A percentile compares a stretch with the other conserved stretches of the same genome.
Evolutionary conservation across 805 yeast species (phyloP).

Genomic region (Kodamaea hsintzibuensis): DNA sequence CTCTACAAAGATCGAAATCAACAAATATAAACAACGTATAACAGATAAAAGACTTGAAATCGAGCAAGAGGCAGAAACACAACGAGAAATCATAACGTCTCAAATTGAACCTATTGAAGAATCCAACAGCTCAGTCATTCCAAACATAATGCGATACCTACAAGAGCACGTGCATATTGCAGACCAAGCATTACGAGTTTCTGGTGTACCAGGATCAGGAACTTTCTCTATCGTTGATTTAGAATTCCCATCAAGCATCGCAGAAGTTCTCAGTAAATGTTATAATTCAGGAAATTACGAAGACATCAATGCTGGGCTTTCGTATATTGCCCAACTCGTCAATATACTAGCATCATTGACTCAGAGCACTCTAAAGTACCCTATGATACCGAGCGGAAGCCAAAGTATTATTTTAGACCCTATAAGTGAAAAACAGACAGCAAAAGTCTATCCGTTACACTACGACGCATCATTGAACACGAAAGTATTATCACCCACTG

Average conservation of each 20-base stretch:
- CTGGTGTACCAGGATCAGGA: slow-evolving; percentile 16
- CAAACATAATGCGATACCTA: slow-evolving; percentile 10
- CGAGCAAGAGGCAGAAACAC: slow-evolving; percentile 17
- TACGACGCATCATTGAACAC: slow-evolving; percentile 24
- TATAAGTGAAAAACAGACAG: slow-evolving; percentile 4
- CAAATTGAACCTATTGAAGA: slow-evolving; percentile 32
- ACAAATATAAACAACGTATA: slow-evolving; percentile 16
- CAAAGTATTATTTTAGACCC: slow-evolving; percentile 26
- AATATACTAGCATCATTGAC: slow-evolving; percentile 25
- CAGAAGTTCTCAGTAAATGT: slow-evolving; percentile 30
- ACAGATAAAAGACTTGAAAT: slow-evolving; percentile 19
- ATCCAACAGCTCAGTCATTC: slow-evolving; percentile 22
- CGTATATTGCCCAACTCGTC: slow-evolving; percentile 32
- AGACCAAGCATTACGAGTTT: neutral
- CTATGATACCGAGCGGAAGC: slow-evolving; percentile 25
- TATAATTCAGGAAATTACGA: slow-evolving; percentile 14
- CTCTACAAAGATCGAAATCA: slow-evolving; percentile 22
- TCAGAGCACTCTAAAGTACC: slow-evolving; percentile 27
- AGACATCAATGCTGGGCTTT: slow-evolving; percentile 34
- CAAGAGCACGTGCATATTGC: slow-evolving; percentile 12
- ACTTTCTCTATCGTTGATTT: slow-evolving; percentile 32
- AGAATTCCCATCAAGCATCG: slow-evolving; percentile 35
- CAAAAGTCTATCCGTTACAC: slow-evolving; percentile 26
- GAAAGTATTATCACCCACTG: slow-evolving; percentile 10
- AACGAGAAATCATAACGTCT: slow-evolving; percentile 26